Base-by-base conservation (phyloP, 1,139 yeast genomes). In the Trichomonascaceae sp. region DNA sequence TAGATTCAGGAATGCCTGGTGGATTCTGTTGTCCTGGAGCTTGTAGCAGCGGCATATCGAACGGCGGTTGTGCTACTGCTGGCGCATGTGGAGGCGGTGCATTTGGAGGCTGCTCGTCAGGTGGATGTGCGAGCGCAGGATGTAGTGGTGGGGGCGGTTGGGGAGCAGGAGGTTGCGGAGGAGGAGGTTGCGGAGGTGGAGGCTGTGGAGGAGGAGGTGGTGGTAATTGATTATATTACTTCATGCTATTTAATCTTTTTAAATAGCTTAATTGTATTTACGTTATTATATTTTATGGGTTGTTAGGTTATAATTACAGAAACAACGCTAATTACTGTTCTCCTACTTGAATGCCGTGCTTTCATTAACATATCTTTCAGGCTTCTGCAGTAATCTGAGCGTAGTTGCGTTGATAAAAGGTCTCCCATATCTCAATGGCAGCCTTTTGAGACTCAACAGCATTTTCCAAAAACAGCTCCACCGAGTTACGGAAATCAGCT, bases 361-460 rank as follows among this genome's bases (percentile, higher is more conserved):
- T 22, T 36, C 17, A 36, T 36, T 36, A 13, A 36, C 17, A 36
- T 36, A 15, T 13, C 41, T 9, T 36, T 36, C 41, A 36, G 17
- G 52, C 24, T n/a, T 32, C 52, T 13, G 44, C 19, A 10, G 38
- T 10, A 2, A 45, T 10, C 2, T 12, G 51, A 18, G 51, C 43
- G 20, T 50, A 60, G 2, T 60, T 60, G 13, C 61, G 58, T 27
- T 68, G 62, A 57, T 71, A 71, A 55, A 71, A 93, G 0, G 96
- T 87, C 71, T 93, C 98, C 95, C 97, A 93, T 36, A 88, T 71
- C 70, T 93, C 99, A 61, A 93, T 93, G 38, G 93, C 84, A 68
- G 90, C 97, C 72, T 93, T 95, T 69, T 93, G 99, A 17, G 93
- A 80, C 70, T 93, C 99, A 51, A 91, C 87, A 22, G 95, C 83